phyloP scores from a whole-genome alignment of 768 basidiomycete species.

The Boletus rex-veris region DNA sequence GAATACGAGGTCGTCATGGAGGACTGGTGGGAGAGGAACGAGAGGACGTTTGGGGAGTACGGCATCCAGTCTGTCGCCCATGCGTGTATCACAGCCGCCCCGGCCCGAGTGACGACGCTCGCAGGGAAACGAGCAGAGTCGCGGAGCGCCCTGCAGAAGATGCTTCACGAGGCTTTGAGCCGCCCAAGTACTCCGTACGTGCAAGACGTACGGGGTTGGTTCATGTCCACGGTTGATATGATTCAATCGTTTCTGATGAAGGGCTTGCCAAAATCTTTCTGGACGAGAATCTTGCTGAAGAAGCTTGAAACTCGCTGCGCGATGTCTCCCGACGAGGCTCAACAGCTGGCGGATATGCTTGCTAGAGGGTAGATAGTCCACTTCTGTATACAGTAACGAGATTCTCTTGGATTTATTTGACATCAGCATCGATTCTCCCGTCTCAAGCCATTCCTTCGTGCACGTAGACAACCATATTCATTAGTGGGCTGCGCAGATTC shows the following conservation, averaged over 20 bases:
- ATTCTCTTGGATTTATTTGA: too few species aligned
- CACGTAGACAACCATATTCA: too few species aligned
- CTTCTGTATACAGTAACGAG: too few species aligned
- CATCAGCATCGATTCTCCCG: too few species aligned
- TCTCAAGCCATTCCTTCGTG: too few species aligned
- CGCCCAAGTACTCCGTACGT: not conserved
- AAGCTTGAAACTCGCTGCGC: not conserved
- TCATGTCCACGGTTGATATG: not conserved
- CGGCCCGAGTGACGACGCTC: not conserved
- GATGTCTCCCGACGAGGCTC: not conserved
- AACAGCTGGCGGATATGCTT: not conserved
- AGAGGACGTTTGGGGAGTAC: not conserved
- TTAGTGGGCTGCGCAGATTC: too few species aligned
- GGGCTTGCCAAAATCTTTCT: not conserved
- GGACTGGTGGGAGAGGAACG: conserved; percentile 13
- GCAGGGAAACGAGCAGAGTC: conserved; percentile 3
- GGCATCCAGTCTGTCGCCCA: conserved; percentile 3
- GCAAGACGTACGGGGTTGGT: conserved; percentile 2
- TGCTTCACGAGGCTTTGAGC: not conserved
- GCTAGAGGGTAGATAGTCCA: not conserved
- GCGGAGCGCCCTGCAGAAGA: not conserved
- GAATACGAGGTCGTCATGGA: conserved; percentile 8
- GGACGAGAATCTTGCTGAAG: not conserved
- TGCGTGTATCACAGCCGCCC: conserved; percentile 9
- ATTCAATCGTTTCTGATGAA: not conserved